phyloP scores from a whole-genome alignment of 75 land plant species.

The Cupressus sempervirens region DNA sequence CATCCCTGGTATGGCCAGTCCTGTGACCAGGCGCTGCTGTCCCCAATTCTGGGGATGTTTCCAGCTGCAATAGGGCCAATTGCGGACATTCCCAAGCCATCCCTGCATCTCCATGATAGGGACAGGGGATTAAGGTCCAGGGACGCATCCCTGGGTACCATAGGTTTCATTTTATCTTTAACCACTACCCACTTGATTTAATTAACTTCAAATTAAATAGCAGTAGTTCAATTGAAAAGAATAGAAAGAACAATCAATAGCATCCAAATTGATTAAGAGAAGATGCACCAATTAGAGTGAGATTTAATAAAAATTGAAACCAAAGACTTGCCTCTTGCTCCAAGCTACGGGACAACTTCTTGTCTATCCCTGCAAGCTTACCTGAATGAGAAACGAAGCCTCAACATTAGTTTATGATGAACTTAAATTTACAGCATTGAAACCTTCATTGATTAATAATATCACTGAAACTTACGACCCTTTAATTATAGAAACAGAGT shows the following conservation, averaged over 20 bases:
- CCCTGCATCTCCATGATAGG: too few relatives aligned
- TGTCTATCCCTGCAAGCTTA: conserved; percentile 65
- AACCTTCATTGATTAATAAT: neutral
- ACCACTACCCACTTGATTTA: neutral
- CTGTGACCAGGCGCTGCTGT: too few relatives aligned
- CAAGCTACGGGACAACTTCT: conserved; percentile 66
- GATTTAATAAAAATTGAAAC: neutral
- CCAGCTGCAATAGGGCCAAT: too few relatives aligned
- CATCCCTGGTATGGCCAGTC: too few relatives aligned
- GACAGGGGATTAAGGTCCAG: too few relatives aligned
- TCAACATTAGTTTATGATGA: neutral
- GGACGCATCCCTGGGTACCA: too few relatives aligned
- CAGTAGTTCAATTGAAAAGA: neutral
- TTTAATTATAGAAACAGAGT: neutral
- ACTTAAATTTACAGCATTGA: neutral
- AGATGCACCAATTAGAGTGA: neutral
- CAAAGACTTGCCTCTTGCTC: conserved; percentile 63
- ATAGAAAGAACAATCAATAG: neutral
- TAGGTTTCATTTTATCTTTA: neutral
- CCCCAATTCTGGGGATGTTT: too few relatives aligned
- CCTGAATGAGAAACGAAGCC: conserved; percentile 29
- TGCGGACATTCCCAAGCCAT: too few relatives aligned
- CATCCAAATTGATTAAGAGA: neutral
- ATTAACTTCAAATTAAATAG: neutral
- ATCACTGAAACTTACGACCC: neutral